Percentiles rank a stretch among this genome's conserved stretches.
These are phyloP conservation scores for Aspergillus sp. DNA, from an alignment of 2,329 filamentous ascomycete species.

Conservation along the genomic window DNA sequence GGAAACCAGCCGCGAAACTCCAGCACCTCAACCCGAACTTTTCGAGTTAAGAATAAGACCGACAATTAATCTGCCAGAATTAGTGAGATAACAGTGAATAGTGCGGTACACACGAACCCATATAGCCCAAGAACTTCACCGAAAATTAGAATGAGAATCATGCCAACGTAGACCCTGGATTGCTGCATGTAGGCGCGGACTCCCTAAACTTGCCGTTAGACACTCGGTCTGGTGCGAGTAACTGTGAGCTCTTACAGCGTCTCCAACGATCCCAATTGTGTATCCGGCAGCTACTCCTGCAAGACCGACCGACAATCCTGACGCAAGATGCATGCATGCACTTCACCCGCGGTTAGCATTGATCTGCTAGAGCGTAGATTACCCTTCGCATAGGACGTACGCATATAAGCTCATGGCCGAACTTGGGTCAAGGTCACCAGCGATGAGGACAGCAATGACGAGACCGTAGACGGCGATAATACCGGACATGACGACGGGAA, in stretches of 20 bases:
- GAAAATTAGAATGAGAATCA: constrained; percentile 98
- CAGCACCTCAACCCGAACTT: constrained; percentile 39
- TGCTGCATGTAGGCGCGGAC: constrained; percentile 96
- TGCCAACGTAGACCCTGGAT: constrained; percentile 93
- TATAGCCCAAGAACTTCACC: constrained; percentile 96
- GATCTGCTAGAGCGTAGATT: not conserved
- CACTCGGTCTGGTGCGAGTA: not conserved
- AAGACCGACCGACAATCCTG: constrained; percentile 85
- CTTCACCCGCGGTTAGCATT: constrained; percentile 43
- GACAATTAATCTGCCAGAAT: constrained; percentile 72
- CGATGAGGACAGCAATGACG: constrained; percentile 94
- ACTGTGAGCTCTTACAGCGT: constrained; percentile 59
- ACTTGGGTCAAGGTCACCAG: constrained; percentile 72
- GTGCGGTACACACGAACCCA: constrained; percentile 61
- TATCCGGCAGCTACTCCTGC: constrained; percentile 93
- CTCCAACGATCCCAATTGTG: constrained; percentile 92
- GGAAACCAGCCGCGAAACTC: constrained; percentile 5
- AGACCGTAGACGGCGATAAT: constrained; percentile 98
- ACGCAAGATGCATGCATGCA: constrained; percentile 90
- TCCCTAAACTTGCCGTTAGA: constrained; percentile 50
- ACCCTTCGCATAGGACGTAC: constrained; percentile 48
- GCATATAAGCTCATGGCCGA: constrained; percentile 80
- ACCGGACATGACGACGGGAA: constrained; percentile 83
- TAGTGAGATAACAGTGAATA: constrained; percentile 14
- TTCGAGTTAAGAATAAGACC: constrained; percentile 91